These are phyloP conservation scores for Cinchona pubescens DNA, from an alignment of 257 asterid genomes.

Conservation along the genomic window DNA sequence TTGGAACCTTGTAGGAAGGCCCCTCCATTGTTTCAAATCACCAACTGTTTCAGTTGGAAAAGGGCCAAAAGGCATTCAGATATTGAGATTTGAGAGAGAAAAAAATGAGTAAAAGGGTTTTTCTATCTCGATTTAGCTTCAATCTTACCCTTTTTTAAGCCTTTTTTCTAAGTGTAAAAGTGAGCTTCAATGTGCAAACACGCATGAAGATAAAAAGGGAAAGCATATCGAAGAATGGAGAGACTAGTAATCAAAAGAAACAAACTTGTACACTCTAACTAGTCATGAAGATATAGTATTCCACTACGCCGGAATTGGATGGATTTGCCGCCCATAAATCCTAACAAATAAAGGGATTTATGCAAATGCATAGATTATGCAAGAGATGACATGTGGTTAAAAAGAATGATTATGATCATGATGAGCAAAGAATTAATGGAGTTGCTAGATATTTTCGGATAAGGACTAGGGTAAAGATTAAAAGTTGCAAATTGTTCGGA, in stretches of 20 bases:
- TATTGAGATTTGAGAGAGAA: background rate
- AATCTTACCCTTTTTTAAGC: background rate
- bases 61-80: constrained; percentile 15
- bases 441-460: constrained; percentile 23
- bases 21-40: constrained; percentile 48
- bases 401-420: constrained; percentile 2
- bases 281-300: constrained; percentile 11
- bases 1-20: constrained; percentile 55
- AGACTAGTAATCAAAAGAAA: background rate
- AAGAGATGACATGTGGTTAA: constrained; percentile 8
- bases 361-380: constrained; percentile 7
- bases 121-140: constrained; percentile 19
- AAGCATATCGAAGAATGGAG: constrained; percentile 30
- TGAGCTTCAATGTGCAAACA: constrained; percentile 1
- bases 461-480: constrained; percentile 18
- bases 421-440: constrained; percentile 6
- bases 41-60: constrained; percentile 47
- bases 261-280: constrained; percentile 3
- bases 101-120: constrained; percentile 4
- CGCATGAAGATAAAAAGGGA: constrained; percentile 36
- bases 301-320: constrained; percentile 18
- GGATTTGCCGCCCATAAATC: constrained; percentile 15
- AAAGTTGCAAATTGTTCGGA: constrained; percentile 13
- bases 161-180: constrained; percentile 1
- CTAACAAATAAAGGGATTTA: constrained; percentile 26